Evolutionary conservation across 2,329 filamentous ascomycete genomes (phyloP).

Genomic region (Didymella lethalis): DNA sequence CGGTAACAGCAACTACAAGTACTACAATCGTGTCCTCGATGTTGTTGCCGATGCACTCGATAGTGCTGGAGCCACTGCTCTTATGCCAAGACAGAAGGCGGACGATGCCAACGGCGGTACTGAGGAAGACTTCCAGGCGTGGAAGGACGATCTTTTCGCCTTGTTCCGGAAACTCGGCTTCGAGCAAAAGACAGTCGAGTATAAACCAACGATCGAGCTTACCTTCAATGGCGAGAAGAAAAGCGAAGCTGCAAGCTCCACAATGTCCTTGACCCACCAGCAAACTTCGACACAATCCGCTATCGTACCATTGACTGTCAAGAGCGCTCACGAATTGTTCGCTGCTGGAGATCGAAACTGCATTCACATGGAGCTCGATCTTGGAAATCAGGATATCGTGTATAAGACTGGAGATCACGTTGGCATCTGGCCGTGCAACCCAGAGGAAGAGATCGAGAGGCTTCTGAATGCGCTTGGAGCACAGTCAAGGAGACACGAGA

Average conservation of each 20-base stretch:
- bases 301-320: slow-evolving; percentile 44
- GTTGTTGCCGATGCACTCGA: slow-evolving; percentile 45
- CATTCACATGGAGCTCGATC: slow-evolving; percentile 53
- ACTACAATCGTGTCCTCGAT: slow-evolving; percentile 56
- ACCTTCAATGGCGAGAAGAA: slow-evolving; percentile 16
- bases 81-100: slow-evolving; percentile 48
- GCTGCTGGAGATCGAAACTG: slow-evolving; percentile 50
- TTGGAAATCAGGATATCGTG: slow-evolving; percentile 46
- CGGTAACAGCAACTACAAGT: slow-evolving; percentile 59
- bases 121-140: slow-evolving; percentile 54
- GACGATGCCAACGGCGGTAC: slow-evolving; percentile 55
- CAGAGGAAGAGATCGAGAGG: slow-evolving; percentile 48
- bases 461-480: slow-evolving; percentile 44
- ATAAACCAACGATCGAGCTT: slow-evolving; percentile 45
- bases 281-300: slow-evolving; percentile 41
- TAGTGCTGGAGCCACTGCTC: slow-evolving; percentile 42
- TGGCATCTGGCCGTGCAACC: slow-evolving; percentile 53
- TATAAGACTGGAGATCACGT: slow-evolving; percentile 58
- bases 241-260: slow-evolving; percentile 24
- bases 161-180: slow-evolving; percentile 45
- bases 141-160: slow-evolving; percentile 51
- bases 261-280: slow-evolving; percentile 41
- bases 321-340: slow-evolving; percentile 47
- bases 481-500: slow-evolving; percentile 23
- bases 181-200: slow-evolving; percentile 45